Evolutionary conservation across 371 early-diverging fungal genomes (phyloP).

Genomic region (Mortierella sp.): DNA sequence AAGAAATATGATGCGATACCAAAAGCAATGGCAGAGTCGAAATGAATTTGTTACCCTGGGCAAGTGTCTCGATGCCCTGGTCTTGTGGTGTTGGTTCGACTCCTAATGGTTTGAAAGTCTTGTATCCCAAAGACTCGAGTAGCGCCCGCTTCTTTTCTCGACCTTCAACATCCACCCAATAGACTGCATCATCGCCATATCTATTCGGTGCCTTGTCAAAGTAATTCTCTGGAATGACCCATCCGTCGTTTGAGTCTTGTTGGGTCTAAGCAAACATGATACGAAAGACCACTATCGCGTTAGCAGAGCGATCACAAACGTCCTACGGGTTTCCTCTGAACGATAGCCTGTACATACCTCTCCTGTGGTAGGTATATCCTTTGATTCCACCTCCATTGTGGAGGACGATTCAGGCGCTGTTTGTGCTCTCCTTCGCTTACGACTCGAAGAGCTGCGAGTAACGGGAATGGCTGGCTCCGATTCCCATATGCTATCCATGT

Average conservation of each 20-base stretch:
- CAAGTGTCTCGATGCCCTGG: slow-evolving; percentile 2
- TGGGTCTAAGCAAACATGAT: slow-evolving; percentile 1
- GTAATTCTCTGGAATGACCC: slow-evolving; percentile 19
- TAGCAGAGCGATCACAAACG: too few relatives aligned
- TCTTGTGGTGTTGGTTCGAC: neutral
- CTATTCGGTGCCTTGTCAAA: slow-evolving; percentile 14
- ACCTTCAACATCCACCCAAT: slow-evolving; percentile 40
- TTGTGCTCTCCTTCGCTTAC: slow-evolving; percentile 12
- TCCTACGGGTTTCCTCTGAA: too few relatives aligned
- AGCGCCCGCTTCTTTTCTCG: slow-evolving; percentile 31
- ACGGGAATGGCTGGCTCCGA: slow-evolving; percentile 11
- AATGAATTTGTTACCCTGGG: too few relatives aligned
- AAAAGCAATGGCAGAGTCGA: neutral
- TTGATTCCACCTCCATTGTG: neutral
- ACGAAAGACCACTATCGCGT: too few relatives aligned
- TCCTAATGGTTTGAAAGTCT: neutral
- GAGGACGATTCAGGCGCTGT: slow-evolving; percentile 2
- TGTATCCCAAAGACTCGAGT: slow-evolving; percentile 30
- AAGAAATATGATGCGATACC: neutral
- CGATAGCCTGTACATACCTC: too few relatives aligned
- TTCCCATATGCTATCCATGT: slow-evolving; percentile 7
- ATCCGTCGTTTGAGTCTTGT: slow-evolving; percentile 9
- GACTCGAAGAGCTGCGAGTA: neutral
- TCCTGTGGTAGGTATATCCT: too few relatives aligned
- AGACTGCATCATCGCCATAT: slow-evolving; percentile 22